Evolutionary conservation across 306 rosid genomes (phyloP), one percentile per base, ranked within the genome.

Genomic region (Castanea sativa): DNA sequence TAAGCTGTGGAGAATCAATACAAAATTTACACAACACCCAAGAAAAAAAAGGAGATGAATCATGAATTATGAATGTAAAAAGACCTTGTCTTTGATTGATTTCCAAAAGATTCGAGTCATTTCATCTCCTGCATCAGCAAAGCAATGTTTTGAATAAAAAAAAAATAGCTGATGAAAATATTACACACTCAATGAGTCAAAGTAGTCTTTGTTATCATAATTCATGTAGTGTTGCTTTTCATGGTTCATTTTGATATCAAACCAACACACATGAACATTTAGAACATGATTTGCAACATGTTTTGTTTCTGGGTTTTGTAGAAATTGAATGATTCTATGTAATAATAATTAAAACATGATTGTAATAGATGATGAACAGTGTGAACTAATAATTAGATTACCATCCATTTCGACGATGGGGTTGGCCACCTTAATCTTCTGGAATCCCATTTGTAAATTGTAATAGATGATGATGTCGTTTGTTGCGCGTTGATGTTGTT

Each of bases 371-470:
- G 16, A 49, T 41, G 45, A 41, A 41, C 45, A 9, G 45, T 41
- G 45, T 2, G 11, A 41, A 41, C 12, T 49, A 58, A 9, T 2
- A 29, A 35, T 69, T 25, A 25, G 27, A 25, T 25, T 78, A 95
- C 99, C 98, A 82, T 95, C 98, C 99, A 95, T 92, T 91, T 95
- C 99, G 12, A 92, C 98, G 91, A 95, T 88, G 89, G 99, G 97
- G 77, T 90, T 95, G 68, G 83, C 85, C 49, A 95, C 99, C 80
- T 75, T 89, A 81, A 95, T 92, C 90, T 89, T 95, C 77, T 87
- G 85, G 85, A 89, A 87, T 72, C 85, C 96, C 99, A 95, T 87
- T 69, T 35, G 43, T 6, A 38, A 6, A 38, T 38, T 38, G 43
- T 38, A 1, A 38, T 38, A 0, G 43, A 38, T 0, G 45, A 41